Percentiles rank a stretch among this genome's conserved stretches.
Conservation (phyloP, 2,329 filamentous ascomycete species). For the Trichoderma polysporum region DNA sequence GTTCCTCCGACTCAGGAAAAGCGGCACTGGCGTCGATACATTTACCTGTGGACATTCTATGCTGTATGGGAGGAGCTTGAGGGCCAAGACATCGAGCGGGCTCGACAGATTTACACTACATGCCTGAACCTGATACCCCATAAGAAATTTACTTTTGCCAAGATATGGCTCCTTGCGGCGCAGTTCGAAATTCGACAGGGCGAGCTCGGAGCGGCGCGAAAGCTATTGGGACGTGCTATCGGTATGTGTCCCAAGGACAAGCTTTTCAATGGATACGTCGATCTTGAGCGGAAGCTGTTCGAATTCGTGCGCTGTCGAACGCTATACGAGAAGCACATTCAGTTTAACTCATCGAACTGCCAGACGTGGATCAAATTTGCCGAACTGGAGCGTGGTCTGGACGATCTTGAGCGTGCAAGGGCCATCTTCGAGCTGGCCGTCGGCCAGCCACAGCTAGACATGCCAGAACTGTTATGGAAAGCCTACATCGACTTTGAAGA, state of each 20-base stretch:
- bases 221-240: conserved; percentile 84
- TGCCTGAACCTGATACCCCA: conserved; percentile 87
- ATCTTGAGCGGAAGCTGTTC: conserved; percentile 88
- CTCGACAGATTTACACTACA: conserved; percentile 86
- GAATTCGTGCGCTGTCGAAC: conserved; percentile 90
- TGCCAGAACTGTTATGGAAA: conserved; percentile 98
- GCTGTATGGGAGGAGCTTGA: conserved; percentile 93
- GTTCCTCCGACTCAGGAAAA: conserved; percentile 95
- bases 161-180: conserved; percentile 91
- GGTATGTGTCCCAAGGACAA: conserved; percentile 96
- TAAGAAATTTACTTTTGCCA: conserved; percentile 96
- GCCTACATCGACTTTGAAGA: conserved; percentile 99
- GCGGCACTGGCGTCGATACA: conserved; percentile 94
- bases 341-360: conserved; percentile 87
- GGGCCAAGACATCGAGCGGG: conserved; percentile 72
- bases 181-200: conserved; percentile 90
- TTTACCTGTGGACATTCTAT: conserved; percentile 98
- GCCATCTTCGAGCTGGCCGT: conserved; percentile 93
- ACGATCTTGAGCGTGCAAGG: conserved; percentile 82
- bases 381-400: conserved; percentile 85
- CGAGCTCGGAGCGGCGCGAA: conserved; percentile 76
- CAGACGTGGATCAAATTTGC: conserved; percentile 97
- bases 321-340: conserved; percentile 89
- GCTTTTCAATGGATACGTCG: conserved; percentile 89
- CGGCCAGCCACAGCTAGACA: conserved; percentile 79